A percentile compares a stretch with the other conserved stretches of the same genome.
These are phyloP conservation scores for Xylaria telfairii DNA, from an alignment of 495 filamentous ascomycete species.

Conservation along the genomic window DNA sequence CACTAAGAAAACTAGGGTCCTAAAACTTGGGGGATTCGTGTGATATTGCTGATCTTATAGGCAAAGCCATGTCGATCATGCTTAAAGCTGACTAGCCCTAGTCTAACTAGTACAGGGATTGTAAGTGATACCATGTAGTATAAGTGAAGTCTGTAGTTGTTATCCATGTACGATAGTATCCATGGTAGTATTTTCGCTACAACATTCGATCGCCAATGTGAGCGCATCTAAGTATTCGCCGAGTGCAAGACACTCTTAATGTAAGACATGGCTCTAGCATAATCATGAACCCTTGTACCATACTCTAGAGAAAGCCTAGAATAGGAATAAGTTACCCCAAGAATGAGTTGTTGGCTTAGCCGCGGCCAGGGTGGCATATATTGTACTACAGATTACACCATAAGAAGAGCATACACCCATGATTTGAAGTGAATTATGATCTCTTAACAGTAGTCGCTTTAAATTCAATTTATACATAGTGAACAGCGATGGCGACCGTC, in stretches of 20 bases:
- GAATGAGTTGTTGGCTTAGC: background rate
- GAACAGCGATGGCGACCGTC: conserved; percentile 1
- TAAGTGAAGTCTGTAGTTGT: background rate
- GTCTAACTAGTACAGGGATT: background rate
- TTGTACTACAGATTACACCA: background rate
- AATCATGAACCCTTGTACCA: background rate
- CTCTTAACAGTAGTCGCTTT: background rate
- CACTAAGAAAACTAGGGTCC: background rate
- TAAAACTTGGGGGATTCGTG: background rate
- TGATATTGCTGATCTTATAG: conserved; percentile 10
- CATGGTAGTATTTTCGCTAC: background rate
- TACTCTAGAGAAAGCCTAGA: background rate
- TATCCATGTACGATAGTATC: no score
- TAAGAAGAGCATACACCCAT: conserved; percentile 7
- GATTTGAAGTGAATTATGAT: no score
- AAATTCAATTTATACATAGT: background rate
- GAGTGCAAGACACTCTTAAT: background rate
- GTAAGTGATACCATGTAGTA: background rate
- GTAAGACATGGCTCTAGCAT: background rate
- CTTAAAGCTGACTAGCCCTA: background rate
- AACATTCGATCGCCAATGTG: background rate
- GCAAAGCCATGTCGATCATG: conserved; percentile 5
- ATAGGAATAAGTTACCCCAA: background rate
- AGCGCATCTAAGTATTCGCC: background rate
- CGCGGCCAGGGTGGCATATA: background rate